phyloP scores from a whole-genome alignment of 176 grass and related monocot genomes.

The Hordeum marinum region DNA sequence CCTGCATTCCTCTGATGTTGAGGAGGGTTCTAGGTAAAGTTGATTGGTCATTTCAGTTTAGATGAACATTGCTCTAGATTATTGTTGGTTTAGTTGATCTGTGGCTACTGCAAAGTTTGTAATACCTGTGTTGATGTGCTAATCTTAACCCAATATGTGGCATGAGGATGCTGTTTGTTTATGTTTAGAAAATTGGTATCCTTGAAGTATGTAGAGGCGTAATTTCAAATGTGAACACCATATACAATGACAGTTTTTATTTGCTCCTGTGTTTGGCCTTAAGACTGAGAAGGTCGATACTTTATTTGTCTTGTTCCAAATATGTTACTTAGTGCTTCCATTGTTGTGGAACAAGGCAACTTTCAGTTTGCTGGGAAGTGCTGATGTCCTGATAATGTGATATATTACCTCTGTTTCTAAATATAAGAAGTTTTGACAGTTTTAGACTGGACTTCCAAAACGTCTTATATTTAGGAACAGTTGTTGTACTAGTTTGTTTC shows the following conservation, averaged over 20 bases:
- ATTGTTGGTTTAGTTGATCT: slow-evolving; percentile 2
- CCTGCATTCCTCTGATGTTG: slow-evolving; percentile 42
- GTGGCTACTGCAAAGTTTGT: neutral
- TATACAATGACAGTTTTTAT: neutral
- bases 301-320: neutral
- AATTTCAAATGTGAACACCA: neutral
- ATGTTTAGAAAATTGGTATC: neutral
- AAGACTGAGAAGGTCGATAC: neutral
- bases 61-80: neutral
- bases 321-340: neutral
- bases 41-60: neutral
- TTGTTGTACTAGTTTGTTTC: too few species aligned
- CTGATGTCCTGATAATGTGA: neutral
- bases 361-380: neutral
- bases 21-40: slow-evolving; percentile 34
- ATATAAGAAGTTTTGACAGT: too few species aligned
- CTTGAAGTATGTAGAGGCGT: neutral
- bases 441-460: too few species aligned
- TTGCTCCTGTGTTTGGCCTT: neutral
- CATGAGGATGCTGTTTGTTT: neutral
- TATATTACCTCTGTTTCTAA: too few species aligned
- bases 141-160: neutral
- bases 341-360: neutral
- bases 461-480: too few species aligned
- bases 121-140: neutral